These are phyloP conservation scores for Xanthoparmelia taractica DNA, from an alignment of 495 filamentous ascomycete species.

Conservation along the genomic window DNA sequence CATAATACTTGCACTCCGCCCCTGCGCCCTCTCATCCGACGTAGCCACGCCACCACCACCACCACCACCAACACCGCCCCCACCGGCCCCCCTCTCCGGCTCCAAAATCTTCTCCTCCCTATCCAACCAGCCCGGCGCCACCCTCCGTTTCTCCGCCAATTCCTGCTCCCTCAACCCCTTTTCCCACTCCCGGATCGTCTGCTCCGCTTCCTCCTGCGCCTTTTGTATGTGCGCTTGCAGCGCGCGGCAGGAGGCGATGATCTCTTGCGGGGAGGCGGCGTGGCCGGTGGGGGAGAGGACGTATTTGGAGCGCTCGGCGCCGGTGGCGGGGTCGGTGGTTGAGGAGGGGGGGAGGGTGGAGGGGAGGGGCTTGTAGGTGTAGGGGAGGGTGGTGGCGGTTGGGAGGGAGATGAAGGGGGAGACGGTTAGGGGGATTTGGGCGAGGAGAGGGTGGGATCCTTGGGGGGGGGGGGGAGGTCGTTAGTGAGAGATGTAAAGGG, in stretches of 20 bases:
- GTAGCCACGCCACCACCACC: conserved; percentile 23
- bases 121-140: conserved; percentile 93
- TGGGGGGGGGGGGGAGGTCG: too few relatives aligned
- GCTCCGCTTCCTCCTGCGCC: conserved; percentile 53
- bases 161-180: conserved; percentile 64
- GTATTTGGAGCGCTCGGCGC: conserved; percentile 51
- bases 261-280: conserved; percentile 72
- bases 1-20: conserved; percentile 38
- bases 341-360: conserved; percentile 75
- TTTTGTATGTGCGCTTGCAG: conserved; percentile 66
- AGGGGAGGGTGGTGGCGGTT: too few relatives aligned
- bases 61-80: too few relatives aligned
- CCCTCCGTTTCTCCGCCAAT: conserved; percentile 80
- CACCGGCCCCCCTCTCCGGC: conserved; percentile 47
- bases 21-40: conserved; percentile 22
- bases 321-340: conserved; percentile 45
- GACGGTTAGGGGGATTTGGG: too few relatives aligned
- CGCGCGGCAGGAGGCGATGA: conserved; percentile 68
- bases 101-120: conserved; percentile 76
- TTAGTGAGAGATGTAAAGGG: too few relatives aligned
- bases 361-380: conserved; percentile 73
- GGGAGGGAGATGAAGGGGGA: too few relatives aligned
- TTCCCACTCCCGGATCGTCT: conserved; percentile 61
- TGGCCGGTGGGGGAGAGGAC: conserved; percentile 64
- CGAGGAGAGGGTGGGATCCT: too few relatives aligned